A percentile compares a stretch with the other conserved stretches of the same genome.
Evolutionary conservation across 2,329 filamentous ascomycete species (phyloP).

Genomic region (Colletotrichum simmondsii): DNA sequence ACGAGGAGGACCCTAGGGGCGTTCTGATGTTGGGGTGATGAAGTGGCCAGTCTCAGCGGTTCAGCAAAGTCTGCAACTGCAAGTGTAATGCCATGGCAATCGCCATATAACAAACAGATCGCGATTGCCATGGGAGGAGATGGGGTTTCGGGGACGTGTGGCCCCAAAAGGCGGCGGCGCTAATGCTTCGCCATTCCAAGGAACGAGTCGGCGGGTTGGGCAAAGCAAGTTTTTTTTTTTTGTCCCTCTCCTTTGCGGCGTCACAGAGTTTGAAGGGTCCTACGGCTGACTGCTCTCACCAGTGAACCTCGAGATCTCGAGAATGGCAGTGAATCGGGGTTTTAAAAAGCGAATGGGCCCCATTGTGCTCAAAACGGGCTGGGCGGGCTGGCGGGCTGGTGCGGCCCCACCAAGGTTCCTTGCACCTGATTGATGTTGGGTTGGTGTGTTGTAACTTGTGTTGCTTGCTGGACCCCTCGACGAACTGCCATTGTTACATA

Average conservation of each 20-base stretch:
- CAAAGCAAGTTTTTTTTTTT: slow-evolving; percentile 4
- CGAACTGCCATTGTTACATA: background rate
- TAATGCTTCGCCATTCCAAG: slow-evolving; percentile 18
- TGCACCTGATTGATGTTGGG: background rate
- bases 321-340: slow-evolving; percentile 28
- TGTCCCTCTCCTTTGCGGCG: background rate
- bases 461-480: background rate
- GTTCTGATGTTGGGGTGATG: background rate
- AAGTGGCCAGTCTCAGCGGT: background rate
- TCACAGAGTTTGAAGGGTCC: slow-evolving; percentile 26
- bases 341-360: background rate
- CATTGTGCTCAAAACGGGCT: slow-evolving; percentile 1
- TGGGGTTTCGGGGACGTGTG: background rate
- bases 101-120: background rate
- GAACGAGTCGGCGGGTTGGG: slow-evolving; percentile 1
- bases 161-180: background rate
- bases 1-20: background rate
- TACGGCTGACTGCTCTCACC: slow-evolving; percentile 11
- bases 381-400: slow-evolving; percentile 5
- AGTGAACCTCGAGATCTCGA: slow-evolving; percentile 22
- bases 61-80: background rate
- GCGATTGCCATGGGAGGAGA: background rate
- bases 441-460: background rate
- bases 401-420: background rate
- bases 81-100: background rate